phyloP scores from a whole-genome alignment of 1,284 basidiomycete species.

The Clitocybe nebularis region DNA sequence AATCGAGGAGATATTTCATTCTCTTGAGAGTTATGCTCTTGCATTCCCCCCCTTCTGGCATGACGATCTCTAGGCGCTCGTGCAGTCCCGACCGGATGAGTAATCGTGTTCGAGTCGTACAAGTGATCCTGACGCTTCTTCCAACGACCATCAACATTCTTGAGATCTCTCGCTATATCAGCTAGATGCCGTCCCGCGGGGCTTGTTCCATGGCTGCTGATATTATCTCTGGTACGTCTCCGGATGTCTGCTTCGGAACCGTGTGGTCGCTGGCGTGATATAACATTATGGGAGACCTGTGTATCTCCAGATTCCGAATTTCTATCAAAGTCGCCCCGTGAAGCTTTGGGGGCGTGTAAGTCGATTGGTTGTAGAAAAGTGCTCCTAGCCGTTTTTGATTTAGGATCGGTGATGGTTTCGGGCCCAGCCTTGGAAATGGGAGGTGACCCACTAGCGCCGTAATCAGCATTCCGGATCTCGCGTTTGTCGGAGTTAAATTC shows the following conservation, averaged over 20 bases:
- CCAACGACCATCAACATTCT: background rate
- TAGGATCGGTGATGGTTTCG: background rate
- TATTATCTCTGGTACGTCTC: background rate
- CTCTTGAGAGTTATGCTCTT: too few species aligned
- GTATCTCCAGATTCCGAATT: background rate
- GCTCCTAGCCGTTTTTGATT: background rate
- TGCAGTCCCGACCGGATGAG: background rate
- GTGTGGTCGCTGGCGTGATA: background rate
- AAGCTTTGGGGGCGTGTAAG: background rate
- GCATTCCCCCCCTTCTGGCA: background rate
- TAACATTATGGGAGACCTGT: background rate
- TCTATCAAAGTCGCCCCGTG: background rate
- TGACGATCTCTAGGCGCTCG: background rate
- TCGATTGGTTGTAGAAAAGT: background rate
- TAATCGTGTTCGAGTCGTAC: background rate
- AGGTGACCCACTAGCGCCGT: background rate
- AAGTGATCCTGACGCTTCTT: background rate
- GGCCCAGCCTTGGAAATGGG: background rate
- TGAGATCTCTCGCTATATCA: background rate
- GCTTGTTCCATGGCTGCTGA: too few species aligned
- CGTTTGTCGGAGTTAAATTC: background rate
- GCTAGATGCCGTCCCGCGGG: background rate
- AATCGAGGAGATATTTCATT: too few species aligned
- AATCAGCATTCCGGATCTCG: constrained; percentile 6
- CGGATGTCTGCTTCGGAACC: background rate